phyloP scores from a whole-genome alignment of 805 yeast genomes.

The Scheffersomyces spartinae region DNA sequence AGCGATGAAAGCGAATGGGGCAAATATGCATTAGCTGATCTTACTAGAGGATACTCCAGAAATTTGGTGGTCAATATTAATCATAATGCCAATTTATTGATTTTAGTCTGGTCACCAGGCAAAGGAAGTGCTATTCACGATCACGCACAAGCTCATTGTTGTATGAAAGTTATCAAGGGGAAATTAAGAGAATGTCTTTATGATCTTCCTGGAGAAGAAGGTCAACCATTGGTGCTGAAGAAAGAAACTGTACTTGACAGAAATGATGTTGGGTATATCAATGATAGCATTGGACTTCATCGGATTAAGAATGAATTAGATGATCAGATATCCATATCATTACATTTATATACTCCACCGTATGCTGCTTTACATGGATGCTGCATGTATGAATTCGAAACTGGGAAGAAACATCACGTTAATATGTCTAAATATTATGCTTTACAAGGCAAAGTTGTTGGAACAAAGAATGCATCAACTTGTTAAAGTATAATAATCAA shows the following conservation, averaged over 20 bases:
- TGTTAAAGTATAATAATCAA: too few species aligned
- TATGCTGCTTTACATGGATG: constrained; percentile 55
- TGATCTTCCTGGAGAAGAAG: constrained; percentile 31
- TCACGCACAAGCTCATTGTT: constrained; percentile 69
- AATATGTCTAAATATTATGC: constrained; percentile 50
- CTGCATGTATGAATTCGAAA: constrained; percentile 34
- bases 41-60: constrained; percentile 39
- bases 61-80: constrained; percentile 71
- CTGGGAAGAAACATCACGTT: constrained; percentile 42
- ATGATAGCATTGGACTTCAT: constrained; percentile 58
- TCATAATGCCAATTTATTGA: constrained; percentile 53
- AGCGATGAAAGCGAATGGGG: constrained; percentile 46
- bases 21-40: constrained; percentile 43
- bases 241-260: constrained; percentile 16
- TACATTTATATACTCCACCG: constrained; percentile 71
- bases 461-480: too few species aligned
- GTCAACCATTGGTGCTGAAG: constrained; percentile 12
- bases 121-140: constrained; percentile 57
- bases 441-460: too few species aligned
- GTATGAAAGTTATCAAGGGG: constrained; percentile 60
- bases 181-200: constrained; percentile 44
- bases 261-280: constrained; percentile 51
- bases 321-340: constrained; percentile 39
- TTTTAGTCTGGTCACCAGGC: constrained; percentile 64
- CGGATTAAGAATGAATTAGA: constrained; percentile 39